These are phyloP conservation scores for Rhodomyrtus psidioides DNA, from an alignment of 441 rosid species.

Conservation along the genomic window DNA sequence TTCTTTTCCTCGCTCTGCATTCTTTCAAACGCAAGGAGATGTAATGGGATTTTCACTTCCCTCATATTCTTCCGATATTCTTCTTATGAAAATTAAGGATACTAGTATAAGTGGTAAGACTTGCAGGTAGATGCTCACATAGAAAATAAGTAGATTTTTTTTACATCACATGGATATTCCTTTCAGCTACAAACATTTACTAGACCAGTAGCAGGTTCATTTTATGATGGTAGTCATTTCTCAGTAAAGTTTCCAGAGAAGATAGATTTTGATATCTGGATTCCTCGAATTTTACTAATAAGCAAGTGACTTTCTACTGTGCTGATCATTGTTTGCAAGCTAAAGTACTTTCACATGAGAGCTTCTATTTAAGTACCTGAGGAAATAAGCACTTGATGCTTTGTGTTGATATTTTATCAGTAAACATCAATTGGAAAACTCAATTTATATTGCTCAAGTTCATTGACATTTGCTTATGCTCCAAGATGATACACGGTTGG, in stretches of 20 bases:
- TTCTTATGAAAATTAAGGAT: neutral
- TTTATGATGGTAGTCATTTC: neutral
- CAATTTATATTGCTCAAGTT: neutral
- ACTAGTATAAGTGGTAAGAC: neutral
- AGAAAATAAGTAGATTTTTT: neutral
- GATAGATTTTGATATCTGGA: neutral
- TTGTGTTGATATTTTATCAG: neutral
- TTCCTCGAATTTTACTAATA: neutral
- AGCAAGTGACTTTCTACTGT: neutral
- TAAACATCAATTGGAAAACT: neutral
- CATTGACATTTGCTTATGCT: neutral
- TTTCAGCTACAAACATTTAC: neutral
- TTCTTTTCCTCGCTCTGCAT: neutral
- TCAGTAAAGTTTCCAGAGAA: neutral
- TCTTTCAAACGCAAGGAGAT: rapidly evolving
- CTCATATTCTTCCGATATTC: neutral
- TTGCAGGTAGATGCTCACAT: neutral
- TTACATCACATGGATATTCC: neutral
- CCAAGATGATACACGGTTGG: neutral
- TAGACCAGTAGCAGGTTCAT: neutral
- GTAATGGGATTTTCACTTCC: neutral
- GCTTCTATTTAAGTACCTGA: neutral
- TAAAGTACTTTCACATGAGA: neutral
- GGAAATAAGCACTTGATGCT: neutral
- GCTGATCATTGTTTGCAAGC: neutral